phyloP scores from a whole-genome alignment of 805 yeast genomes.

The Saccharomycopsis capsularis region DNA sequence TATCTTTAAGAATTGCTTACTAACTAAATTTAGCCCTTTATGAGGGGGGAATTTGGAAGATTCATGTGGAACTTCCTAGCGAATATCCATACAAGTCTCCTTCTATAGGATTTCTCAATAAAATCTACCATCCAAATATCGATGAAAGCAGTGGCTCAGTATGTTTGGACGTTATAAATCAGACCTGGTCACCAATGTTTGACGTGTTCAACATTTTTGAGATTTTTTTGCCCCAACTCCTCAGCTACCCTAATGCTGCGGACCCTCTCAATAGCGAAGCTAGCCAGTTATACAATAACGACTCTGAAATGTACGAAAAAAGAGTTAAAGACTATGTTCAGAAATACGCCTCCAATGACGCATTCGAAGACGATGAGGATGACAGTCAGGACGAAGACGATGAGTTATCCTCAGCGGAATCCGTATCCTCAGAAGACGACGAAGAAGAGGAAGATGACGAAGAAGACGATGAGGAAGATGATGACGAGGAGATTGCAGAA shows the following conservation, averaged over 20 bases:
- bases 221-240: constrained; percentile 83
- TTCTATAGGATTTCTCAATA: constrained; percentile 86
- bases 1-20: not conserved
- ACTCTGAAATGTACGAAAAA: constrained; percentile 56
- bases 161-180: constrained; percentile 92
- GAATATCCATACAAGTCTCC: constrained; percentile 95
- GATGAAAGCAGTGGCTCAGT: constrained; percentile 89
- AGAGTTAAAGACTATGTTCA: constrained; percentile 69
- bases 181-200: constrained; percentile 98
- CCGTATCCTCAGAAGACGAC: constrained; percentile 18
- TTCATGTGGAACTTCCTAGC: constrained; percentile 90
- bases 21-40: constrained; percentile 51
- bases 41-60: constrained; percentile 82
- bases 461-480: constrained; percentile 26
- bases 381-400: constrained; percentile 33
- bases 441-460: constrained; percentile 28
- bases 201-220: constrained; percentile 88
- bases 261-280: constrained; percentile 94
- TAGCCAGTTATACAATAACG: constrained; percentile 65
- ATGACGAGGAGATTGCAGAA: constrained; percentile 22
- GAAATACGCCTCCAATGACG: constrained; percentile 50
- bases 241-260: constrained; percentile 87
- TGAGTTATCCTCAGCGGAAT: constrained; percentile 22
- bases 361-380: constrained; percentile 41
- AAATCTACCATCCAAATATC: constrained; percentile 91